Evolutionary conservation across 345 rosid genomes (phyloP), one percentile per base, ranked within the genome.

Genomic region (Eutrema heterophyllum): DNA sequence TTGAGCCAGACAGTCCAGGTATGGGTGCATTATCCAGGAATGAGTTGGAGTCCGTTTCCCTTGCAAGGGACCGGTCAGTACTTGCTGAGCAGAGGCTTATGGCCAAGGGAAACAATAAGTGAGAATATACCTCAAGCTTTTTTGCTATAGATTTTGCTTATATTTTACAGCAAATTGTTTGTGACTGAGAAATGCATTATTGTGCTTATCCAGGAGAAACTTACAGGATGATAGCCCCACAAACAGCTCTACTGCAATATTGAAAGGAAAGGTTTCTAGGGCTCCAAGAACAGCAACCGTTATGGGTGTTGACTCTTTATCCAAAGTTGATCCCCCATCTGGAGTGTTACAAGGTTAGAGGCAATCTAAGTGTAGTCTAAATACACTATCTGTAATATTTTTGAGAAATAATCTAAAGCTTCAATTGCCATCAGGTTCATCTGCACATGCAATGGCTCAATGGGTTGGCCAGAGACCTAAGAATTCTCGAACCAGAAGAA

Each of bases 391-490:
- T 62, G 66, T 74, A 16, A 71, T 71, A 46, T 85, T 81, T 73
- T 41, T 75, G 73, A 74, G 80, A 53, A 82, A 78, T 76, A 78
- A 77, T 79, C 75, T 81, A 78, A 86, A 72, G 67, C 78, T 74
- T 74, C 75, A 76, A 16, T 43, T 70, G 43, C 67, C 88, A 68
- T 59, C 86, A 48, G 83, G 85, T 78, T 85, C 97, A 43, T 78
- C 97, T 78, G 83, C 92, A 50, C 90, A 79, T 68, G 82, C 93
- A 29, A 90, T 90, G 88, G 86, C 97, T 58, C 89, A 90, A 60
- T 95, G 99, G 98, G 94, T 74, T 64, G 93, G 97, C 78, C 98
- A 89, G 85, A 94, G 97, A 73, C 89, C 85, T 64, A 95, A 95
- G 73, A 91, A 81, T 70, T 88, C 94, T 26, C 97, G 98, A 33